Conservation (phyloP, 2,329 filamentous ascomycete species). For the Aureobasidium sp. region DNA sequence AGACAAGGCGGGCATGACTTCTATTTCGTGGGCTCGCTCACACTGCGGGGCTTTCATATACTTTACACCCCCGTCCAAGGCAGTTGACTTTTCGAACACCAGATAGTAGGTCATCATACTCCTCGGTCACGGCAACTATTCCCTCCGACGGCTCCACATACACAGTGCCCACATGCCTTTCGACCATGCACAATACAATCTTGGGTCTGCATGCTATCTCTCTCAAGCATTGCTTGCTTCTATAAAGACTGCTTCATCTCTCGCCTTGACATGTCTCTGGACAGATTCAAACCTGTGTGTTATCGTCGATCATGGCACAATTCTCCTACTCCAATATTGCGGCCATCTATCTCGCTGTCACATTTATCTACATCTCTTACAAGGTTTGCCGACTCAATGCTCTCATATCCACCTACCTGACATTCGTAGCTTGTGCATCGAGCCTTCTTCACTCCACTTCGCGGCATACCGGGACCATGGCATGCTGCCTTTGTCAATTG, state of each 20-base stretch:
- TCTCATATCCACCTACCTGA: neutral
- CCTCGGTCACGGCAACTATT: neutral
- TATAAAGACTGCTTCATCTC: neutral
- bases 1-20: neutral
- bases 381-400: neutral
- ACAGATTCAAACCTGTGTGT: neutral
- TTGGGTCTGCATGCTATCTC: neutral
- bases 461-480: constrained; percentile 23
- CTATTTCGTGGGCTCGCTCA: neutral
- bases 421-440: neutral
- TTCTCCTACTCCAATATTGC: neutral
- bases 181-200: neutral
- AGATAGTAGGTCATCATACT: neutral
- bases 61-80: neutral
- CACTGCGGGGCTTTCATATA: neutral
- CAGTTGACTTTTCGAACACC: neutral
- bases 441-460: constrained; percentile 17
- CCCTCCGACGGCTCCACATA: constrained; percentile 3
- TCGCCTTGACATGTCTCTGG: neutral
- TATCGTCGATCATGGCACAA: constrained; percentile 1
- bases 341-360: neutral
- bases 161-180: neutral
- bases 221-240: no score
- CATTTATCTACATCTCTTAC: neutral
- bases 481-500: constrained; percentile 19